A percentile compares a stretch with the other conserved stretches of the same genome.
phyloP scores from a whole-genome alignment of 1,284 basidiomycete genomes.

The Cutaneotrichosporon sp. region DNA sequence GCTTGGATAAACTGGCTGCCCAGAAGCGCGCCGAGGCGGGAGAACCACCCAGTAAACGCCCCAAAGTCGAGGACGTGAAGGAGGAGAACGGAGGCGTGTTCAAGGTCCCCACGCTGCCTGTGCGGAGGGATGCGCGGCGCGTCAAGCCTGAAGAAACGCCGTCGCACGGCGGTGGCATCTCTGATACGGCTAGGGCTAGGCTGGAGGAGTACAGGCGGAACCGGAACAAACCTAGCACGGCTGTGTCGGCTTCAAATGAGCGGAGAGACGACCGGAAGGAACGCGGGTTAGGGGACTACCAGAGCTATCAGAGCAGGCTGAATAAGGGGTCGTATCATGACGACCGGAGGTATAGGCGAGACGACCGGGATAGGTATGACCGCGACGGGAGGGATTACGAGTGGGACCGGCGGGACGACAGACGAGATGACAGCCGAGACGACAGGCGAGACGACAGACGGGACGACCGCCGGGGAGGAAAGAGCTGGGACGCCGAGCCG shows the following conservation, averaged over 20 bases:
- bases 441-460: conserved; percentile 16
- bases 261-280: conserved; percentile 21
- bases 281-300: conserved; percentile 44
- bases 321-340: conserved; percentile 54
- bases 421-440: conserved; percentile 29
- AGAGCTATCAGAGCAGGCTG: conserved; percentile 36
- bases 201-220: conserved; percentile 70
- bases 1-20: conserved; percentile 77
- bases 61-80: conserved; percentile 56
- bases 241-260: conserved; percentile 23
- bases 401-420: conserved; percentile 23
- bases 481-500: conserved; percentile 47
- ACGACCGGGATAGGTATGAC: conserved; percentile 10
- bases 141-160: conserved; percentile 83
- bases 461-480: conserved; percentile 21
- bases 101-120: conserved; percentile 72
- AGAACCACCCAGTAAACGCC: conserved; percentile 58
- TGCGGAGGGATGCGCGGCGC: conserved; percentile 58
- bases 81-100: conserved; percentile 57
- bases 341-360: conserved; percentile 7
- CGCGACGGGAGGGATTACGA: conserved; percentile 20
- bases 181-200: conserved; percentile 62
- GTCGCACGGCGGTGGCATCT: conserved; percentile 84
- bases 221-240: conserved; percentile 54
- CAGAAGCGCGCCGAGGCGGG: conserved; percentile 67